These are phyloP conservation scores for Thielaviopsis musarum DNA, from an alignment of 2,329 filamentous ascomycete species.

Conservation along the genomic window DNA sequence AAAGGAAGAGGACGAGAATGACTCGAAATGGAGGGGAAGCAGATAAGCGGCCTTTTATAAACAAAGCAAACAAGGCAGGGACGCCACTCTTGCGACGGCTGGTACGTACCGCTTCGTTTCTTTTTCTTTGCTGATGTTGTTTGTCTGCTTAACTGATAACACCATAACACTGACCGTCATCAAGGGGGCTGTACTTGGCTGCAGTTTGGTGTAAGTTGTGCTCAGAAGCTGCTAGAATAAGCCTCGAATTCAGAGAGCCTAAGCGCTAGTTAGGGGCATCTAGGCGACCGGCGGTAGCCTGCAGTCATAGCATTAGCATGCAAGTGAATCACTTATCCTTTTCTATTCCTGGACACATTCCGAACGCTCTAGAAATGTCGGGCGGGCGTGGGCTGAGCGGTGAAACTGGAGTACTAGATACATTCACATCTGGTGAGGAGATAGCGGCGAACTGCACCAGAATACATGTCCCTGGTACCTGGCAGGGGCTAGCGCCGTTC, in stretches of 20 bases:
- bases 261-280: background rate
- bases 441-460: background rate
- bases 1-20: conserved; percentile 14
- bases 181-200: background rate
- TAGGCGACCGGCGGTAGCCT: background rate
- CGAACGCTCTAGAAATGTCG: background rate
- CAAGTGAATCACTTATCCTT: background rate
- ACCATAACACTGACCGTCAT: too few relatives aligned
- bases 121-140: background rate
- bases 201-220: too few relatives aligned
- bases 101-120: background rate
- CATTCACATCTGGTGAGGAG: background rate
- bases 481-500: background rate
- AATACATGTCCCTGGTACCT: background rate
- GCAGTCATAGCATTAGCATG: background rate
- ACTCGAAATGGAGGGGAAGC: conserved; percentile 18
- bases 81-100: too few relatives aligned
- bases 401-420: conserved; percentile 2
- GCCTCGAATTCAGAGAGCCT: background rate
- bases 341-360: background rate
- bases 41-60: conserved; percentile 9
- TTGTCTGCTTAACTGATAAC: background rate
- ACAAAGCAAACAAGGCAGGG: conserved; percentile 14
- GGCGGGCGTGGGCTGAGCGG: background rate
- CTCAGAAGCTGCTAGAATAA: background rate